Percentiles rank a stretch among this genome's conserved stretches.
phyloP scores from a whole-genome alignment of 768 basidiomycete genomes.

The Cantharellus anzutake region DNA sequence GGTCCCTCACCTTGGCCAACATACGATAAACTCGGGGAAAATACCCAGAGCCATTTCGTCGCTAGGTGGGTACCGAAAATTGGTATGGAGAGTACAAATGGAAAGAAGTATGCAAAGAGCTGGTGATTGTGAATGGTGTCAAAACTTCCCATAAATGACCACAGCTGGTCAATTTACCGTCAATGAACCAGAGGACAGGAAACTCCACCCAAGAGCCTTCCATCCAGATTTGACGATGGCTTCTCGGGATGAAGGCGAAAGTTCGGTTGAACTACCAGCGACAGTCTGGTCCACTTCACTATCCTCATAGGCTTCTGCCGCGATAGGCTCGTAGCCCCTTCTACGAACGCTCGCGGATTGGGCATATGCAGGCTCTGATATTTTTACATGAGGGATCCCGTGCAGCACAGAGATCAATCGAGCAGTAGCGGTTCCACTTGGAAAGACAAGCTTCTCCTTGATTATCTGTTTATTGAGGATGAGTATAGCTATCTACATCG shows the following conservation, averaged over 20 bases:
- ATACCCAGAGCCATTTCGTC: conserved; percentile 79
- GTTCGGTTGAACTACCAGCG: conserved; percentile 24
- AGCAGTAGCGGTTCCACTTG: conserved; percentile 90
- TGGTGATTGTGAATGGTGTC: conserved; percentile 15
- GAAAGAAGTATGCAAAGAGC: conserved; percentile 80
- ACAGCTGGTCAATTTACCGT: conserved; percentile 36
- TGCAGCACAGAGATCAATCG: conserved; percentile 88
- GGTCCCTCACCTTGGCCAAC: conserved; percentile 61
- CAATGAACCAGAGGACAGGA: conserved; percentile 48
- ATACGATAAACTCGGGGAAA: conserved; percentile 81
- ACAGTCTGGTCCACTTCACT: conserved; percentile 14
- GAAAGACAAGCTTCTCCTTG: conserved; percentile 84
- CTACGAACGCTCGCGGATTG: neutral
- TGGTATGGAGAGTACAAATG: conserved; percentile 72
- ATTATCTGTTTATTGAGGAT: conserved; percentile 42
- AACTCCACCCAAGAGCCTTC: conserved; percentile 60
- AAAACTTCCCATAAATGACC: neutral
- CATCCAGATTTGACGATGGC: conserved; percentile 51
- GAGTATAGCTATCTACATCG: neutral
- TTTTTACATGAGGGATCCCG: conserved; percentile 34
- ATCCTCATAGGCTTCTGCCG: neutral
- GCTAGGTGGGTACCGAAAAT: conserved; percentile 72
- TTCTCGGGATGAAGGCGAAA: too few relatives aligned
- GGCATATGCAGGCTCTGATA: neutral
- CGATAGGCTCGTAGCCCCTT: conserved; percentile 9